A percentile compares a stretch with the other conserved stretches of the same genome.
These are phyloP conservation scores for Nemania diffusa DNA, from an alignment of 2,329 filamentous ascomycete species.

Conservation along the genomic window DNA sequence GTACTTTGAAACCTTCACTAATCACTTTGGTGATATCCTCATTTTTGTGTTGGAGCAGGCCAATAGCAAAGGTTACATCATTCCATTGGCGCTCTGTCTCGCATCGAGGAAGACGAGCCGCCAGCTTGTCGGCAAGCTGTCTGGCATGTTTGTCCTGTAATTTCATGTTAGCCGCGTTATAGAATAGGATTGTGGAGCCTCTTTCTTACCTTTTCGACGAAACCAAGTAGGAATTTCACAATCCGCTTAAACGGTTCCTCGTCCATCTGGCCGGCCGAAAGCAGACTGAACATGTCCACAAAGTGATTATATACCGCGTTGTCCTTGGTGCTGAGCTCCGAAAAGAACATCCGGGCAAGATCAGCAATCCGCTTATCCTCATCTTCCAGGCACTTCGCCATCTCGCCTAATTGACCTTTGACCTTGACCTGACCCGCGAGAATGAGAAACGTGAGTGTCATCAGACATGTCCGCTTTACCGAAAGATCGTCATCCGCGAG, in stretches of 20 bases:
- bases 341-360: constrained; percentile 97
- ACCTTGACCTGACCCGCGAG: constrained; percentile 98
- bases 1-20: constrained; percentile 78
- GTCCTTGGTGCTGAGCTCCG: constrained; percentile 95
- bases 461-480: constrained; percentile 96
- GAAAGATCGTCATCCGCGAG: constrained; percentile 88
- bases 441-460: constrained; percentile 98
- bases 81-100: constrained; percentile 97
- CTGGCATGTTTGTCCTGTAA: constrained; percentile 93
- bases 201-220: constrained; percentile 90
- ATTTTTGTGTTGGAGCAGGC: constrained; percentile 90
- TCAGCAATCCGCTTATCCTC: constrained; percentile 95
- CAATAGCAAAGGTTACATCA: constrained; percentile 92
- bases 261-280: constrained; percentile 85
- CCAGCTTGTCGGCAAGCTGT: constrained; percentile 91
- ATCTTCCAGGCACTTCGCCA: constrained; percentile 98
- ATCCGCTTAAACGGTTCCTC: constrained; percentile 89
- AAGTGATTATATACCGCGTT: constrained; percentile 99
- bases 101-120: constrained; percentile 83
- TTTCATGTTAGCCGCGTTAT: constrained; percentile 1
- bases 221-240: constrained; percentile 91
- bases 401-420: constrained; percentile 97
- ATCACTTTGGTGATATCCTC: constrained; percentile 86
- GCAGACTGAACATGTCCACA: constrained; percentile 96
- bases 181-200: not conserved